phyloP scores from a whole-genome alignment of 345 rosid species.

The Hibiscus syriacus region DNA sequence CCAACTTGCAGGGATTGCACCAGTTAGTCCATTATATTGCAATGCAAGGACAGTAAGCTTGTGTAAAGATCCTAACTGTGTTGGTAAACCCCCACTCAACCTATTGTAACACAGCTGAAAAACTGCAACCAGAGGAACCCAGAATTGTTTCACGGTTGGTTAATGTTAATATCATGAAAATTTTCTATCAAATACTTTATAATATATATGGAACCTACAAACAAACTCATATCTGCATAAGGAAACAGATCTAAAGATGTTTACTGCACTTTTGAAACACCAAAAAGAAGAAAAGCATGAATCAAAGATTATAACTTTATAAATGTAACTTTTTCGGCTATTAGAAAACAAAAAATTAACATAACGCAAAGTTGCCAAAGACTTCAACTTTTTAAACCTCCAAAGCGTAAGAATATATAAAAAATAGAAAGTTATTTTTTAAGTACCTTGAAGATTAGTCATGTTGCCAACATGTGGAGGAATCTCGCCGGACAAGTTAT shows the following conservation, averaged over 20 bases:
- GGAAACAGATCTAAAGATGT: background rate
- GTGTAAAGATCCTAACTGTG: conserved; percentile 60
- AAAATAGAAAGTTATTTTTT: background rate
- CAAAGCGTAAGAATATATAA: background rate
- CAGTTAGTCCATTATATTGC: conserved; percentile 65
- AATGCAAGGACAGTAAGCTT: conserved; percentile 67
- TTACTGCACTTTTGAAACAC: background rate
- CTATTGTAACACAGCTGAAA: conserved; percentile 82
- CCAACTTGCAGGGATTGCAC: conserved; percentile 92
- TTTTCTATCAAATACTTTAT: background rate
- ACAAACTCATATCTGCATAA: background rate
- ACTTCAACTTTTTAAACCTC: background rate
- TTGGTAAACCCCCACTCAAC: conserved; percentile 68
- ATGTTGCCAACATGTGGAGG: conserved; percentile 62
- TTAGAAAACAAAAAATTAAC: background rate
- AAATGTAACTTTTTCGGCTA: background rate
- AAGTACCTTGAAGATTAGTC: conserved; percentile 70
- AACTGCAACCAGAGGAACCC: conserved; percentile 36
- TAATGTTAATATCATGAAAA: background rate
- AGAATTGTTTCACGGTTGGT: background rate
- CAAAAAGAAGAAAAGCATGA: background rate
- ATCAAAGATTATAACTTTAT: background rate
- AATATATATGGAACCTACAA: background rate
- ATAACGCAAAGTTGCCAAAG: background rate
- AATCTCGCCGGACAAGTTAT: conserved; percentile 67